Base-by-base conservation (phyloP, 2,329 filamentous ascomycete species). In the Fusarium irregulare region DNA sequence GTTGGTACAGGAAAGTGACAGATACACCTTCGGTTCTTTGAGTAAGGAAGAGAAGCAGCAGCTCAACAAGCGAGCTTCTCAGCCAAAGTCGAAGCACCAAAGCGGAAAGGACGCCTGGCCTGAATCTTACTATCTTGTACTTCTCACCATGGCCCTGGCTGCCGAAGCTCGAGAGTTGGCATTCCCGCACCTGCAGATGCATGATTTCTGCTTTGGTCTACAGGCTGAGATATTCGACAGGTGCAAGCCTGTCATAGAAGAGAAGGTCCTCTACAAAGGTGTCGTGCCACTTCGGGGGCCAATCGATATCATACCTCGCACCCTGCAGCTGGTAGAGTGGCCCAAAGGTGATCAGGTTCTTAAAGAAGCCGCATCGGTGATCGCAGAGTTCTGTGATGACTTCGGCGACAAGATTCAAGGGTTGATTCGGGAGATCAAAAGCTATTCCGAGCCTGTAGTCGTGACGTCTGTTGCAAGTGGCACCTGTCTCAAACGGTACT, bases 141-240 rank as follows among this genome's bases (percentile, higher is more conserved):
- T 27, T 11, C 25, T 60, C n/a, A 20, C 20, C 1, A 27, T 51
- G 13, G 28, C 60, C 0, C 2, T 62, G n/a, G 21, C 55, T 7
- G 60, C 41, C 12, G 55, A 62, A 10, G n/a, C 46, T 4, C 14
- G 41, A 4, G 25, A 46, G 18, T 20, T 51, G 4, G 46, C 46
- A 16, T 62, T 62, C n/a, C 14, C 60, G 0, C 41, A 60, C 18
- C 13, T 63, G 25, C 40, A 11, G 7, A 60, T 47, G 32, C 13
- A 47, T 14, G 30, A 25, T 4, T 11, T 10, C 14, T 62, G 21
- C 6, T 4, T 21, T 27, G 10, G 4, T 12, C 6, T 27, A 11
- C 44, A 25, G 12, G 16, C 16, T 27, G 4, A 27, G 7, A 11
- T 46, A 18, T 46, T 27, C n/a, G 44, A 46, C 10, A 27, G 23